Evolutionary conservation across 352 stramenopile genomes (phyloP).

Genomic region (Phytophthora idaei): DNA sequence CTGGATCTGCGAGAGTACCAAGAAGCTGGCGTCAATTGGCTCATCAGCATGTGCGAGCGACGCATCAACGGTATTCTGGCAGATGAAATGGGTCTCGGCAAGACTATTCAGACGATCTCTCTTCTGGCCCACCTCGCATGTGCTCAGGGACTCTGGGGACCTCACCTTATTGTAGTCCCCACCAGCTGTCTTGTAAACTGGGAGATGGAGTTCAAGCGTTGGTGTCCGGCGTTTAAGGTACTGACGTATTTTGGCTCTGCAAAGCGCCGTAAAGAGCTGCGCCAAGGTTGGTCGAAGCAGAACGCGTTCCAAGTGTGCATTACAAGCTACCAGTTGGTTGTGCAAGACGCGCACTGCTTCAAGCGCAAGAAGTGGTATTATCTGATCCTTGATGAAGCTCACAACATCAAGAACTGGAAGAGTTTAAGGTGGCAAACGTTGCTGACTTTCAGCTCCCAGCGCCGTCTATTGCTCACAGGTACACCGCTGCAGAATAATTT

Average conservation of each 20-base stretch:
- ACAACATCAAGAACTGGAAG: conserved; percentile 99
- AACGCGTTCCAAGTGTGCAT: conserved; percentile 98
- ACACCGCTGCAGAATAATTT: conserved; percentile 99
- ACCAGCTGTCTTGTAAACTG: conserved; percentile 99
- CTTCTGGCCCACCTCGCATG: conserved; percentile 96
- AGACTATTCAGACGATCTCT: conserved; percentile 99
- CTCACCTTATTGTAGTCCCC: conserved; percentile 98
- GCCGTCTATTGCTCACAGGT: conserved; percentile 92
- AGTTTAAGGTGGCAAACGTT: conserved; percentile 98
- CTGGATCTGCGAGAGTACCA: conserved; percentile 81
- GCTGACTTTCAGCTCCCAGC: conserved; percentile 97
- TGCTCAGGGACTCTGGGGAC: conserved; percentile 93
- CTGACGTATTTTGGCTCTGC: conserved; percentile 99
- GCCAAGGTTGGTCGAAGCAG: conserved; percentile 95
- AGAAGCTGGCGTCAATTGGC: conserved; percentile 95
- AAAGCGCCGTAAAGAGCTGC: conserved; percentile 93
- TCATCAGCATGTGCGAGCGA: conserved; percentile 97
- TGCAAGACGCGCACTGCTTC: conserved; percentile 98
- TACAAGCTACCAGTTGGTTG: conserved; percentile 98
- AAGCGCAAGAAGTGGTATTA: conserved; percentile 99
- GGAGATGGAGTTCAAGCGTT: conserved; percentile 99
- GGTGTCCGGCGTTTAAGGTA: conserved; percentile 97
- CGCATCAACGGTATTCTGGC: conserved; percentile 99
- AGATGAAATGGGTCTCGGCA: conserved; percentile 96
- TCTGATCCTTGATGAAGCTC: conserved; percentile 98